Evolutionary conservation across 371 early-diverging fungal genomes (phyloP), one percentile per base, ranked within the genome.

Genomic region (Gilbertella persicaria): DNA sequence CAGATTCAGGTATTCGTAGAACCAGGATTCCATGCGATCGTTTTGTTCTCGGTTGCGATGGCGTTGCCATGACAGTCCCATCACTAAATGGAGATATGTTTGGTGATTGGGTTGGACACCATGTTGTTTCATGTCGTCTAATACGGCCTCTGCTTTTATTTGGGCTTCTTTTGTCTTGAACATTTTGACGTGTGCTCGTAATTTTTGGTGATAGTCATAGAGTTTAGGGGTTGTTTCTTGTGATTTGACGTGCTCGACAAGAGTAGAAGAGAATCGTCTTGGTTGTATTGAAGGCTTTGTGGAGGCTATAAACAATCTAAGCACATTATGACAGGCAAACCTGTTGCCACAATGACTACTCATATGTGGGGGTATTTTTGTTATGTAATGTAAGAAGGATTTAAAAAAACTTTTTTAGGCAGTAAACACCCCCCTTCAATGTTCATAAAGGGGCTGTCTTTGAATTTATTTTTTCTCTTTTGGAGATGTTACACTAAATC

Each of bases 71-170:
- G 50, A 28, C 21, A 53, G 17, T 0, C 63, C 58, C 4, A 57
- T 20, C 1, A 62, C 20, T 3, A 58, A 25, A 13, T 53, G 57
- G 4, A 62, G 24, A 9, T 57, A 62, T 8, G 38, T 62, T 23
- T 62, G 57, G 1, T 36, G 49, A 3, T 26, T 45, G 7, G 63
- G 58, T 17, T 52, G 23, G 10, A 53, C 14, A 0, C 58, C 58
- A 0, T 36, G 43, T 0, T 14, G 0, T 19, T 56, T 53, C 63
- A 62, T 62, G 40, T 56, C 56, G 8, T 46, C 3, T 0, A 62
- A n/a, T 3, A 62, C 5, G 3, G 35, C 36, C 0, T 20, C 8
- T 0, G 62, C 51, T 30, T 56, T 30, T 3, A 36, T 12, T 37
- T 50, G 57, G 0, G 39, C n/a, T 16, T 37, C 21, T 0, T 24